These are phyloP conservation scores for Colletotrichum lupini DNA, from an alignment of 2,329 filamentous ascomycete species.

Conservation along the genomic window DNA sequence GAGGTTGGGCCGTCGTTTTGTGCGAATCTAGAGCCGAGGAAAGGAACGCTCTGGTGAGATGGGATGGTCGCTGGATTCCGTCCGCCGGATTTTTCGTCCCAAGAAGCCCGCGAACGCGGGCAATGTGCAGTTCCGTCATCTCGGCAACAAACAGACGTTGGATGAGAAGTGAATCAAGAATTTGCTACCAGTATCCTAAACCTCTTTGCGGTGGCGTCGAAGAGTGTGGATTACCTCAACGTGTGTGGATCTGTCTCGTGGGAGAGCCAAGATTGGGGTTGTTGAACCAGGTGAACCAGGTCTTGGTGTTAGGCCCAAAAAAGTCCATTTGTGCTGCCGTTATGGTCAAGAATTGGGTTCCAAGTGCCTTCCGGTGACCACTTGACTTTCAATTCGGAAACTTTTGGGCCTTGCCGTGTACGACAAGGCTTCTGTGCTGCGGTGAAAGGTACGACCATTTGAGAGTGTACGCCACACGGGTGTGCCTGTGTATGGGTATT, in stretches of 20 bases:
- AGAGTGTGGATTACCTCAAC: slow-evolving; percentile 6
- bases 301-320: background rate
- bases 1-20: background rate
- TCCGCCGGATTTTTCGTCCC: slow-evolving; percentile 17
- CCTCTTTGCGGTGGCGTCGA: background rate
- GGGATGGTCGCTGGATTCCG: background rate
- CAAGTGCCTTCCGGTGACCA: background rate
- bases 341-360: background rate
- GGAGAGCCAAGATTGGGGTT: slow-evolving; percentile 14
- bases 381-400: background rate
- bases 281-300: background rate
- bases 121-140: background rate
- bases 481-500: slow-evolving; percentile 2
- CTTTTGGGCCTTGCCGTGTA: background rate
- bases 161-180: background rate
- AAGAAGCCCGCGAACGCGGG: background rate
- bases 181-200: background rate
- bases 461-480: background rate
- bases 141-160: slow-evolving; percentile 5
- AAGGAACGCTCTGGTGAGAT: background rate
- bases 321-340: background rate
- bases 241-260: background rate
- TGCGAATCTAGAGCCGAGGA: slow-evolving; percentile 7
- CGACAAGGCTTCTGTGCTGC: background rate
- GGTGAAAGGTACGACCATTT: background rate